Evolutionary conservation across 441 rosid genomes (phyloP), one percentile per base, ranked within the genome.

Genomic region (Macaranga tanarius): DNA sequence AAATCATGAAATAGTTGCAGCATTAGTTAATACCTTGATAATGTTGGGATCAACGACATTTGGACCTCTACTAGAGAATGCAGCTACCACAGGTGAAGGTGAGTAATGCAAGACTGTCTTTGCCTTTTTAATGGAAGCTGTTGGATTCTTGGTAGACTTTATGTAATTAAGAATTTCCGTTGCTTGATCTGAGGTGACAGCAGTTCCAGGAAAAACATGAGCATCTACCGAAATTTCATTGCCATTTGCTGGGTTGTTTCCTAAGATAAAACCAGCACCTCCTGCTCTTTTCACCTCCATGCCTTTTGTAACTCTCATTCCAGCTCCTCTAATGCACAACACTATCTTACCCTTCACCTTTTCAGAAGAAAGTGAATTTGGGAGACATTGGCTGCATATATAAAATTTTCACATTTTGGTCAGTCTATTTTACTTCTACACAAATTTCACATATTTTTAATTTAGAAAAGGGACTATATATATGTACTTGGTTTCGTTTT

Each of bases 211-310:
- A 80, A 91, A 79, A 52, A 90, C 75, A 61, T 90, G 93, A 68
- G 87, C 17, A 2, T 88, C 93, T 0, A 51, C 57, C 0, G 58
- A 0, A 11, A 59, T 1, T 3, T 81, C 82, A 19, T 75, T 69
- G 16, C 88, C 91, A 12, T 50, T 42, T 12, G 59, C 67, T 0
- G 34, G 72, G 10, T 38, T 3, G 52, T 88, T 89, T n/a, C 89
- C 94, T 6, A 91, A 71, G 69, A 93, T 82, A 67, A 79, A 80
- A 65, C 94, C 98, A 7, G 34, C 87, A 47, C 92, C 97, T 4
- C 97, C 96, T 0, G 95, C 97, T 62, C 89, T 85, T 80, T 83
- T 87, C 72, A 88, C 97, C 75, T 89, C 96, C 70, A 83, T 10
- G 23, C 97, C 92, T 75, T 90, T 86, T 34, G 58, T 82, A 2